Evolutionary conservation across 148 eudicot genomes (phyloP), one percentile per base, ranked within the genome.

Genomic region (Heliosperma pusillum): DNA sequence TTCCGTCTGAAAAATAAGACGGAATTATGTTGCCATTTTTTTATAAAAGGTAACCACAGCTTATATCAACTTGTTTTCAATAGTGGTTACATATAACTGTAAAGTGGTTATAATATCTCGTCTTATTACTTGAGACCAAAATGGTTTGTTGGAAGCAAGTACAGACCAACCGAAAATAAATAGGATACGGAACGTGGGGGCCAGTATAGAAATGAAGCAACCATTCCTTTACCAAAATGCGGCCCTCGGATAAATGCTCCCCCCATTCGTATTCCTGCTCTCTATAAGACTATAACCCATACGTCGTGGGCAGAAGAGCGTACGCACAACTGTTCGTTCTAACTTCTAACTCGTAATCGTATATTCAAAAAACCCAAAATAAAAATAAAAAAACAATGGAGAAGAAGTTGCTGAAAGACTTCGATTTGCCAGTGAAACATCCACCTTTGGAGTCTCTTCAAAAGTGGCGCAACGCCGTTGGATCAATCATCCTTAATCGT

Each of bases 401-500:
- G 63, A 80, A 55, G 15, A 50, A 78, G 22, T 47, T 86, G 50
- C 65, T 86, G n/a, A 78, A 86, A 58, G 93, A 89, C 44, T 87
- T 88, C 53, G 80, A 87, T 15, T 42, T 86, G 16, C 85, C 85
- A 33, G 75, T 80, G 7, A 87, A 85, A 69, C 69, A 82, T 69
- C 83, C 87, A 50, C 76, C 92, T 44, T 90, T 82, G 21, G 96
- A 90, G 40, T 90, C 87, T 4, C 83, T 75, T 30, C 42, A 45
- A 30, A 70, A 83, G 36, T 90, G 96, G 96, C 74, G 96, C 1
- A 78, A 82, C 9, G 90, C 90, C 57, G 87, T 87, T 40, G 77
- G 76, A 6, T 56, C 82, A 2, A 36, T 81, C 67, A 88, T 88
- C 45, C 80, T 52, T 20, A 90, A 90, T 20, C 86, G 77, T 4